Conservation (phyloP, 768 basidiomycete species). For the Hydnomerulius pinastri region DNA sequence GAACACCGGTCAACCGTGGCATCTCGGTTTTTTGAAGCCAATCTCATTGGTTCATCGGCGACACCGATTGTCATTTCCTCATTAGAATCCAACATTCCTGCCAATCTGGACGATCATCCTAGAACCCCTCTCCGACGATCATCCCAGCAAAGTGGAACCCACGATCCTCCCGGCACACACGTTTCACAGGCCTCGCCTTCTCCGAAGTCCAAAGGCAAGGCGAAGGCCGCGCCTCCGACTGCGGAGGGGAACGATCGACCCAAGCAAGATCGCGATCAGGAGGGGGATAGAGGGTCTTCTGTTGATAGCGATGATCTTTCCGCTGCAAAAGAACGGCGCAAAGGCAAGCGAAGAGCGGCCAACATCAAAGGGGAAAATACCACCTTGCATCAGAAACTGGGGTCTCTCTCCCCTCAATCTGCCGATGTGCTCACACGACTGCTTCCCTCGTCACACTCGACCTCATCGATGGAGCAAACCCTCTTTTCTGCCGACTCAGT, state of each 20-base stretch:
- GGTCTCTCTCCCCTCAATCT: constrained; percentile 65
- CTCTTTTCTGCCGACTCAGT: constrained; percentile 5
- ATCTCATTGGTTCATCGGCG: not conserved
- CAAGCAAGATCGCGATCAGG: not conserved
- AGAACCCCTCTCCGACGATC: constrained; percentile 38
- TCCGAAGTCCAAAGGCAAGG: constrained; percentile 22
- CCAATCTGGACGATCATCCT: not conserved
- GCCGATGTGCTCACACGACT: constrained; percentile 42
- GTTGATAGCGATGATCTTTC: not conserved
- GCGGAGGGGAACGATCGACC: not conserved
- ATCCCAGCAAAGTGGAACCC: constrained; percentile 38
- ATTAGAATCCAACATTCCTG: not conserved
- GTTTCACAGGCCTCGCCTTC: constrained; percentile 18
- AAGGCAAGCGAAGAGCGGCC: constrained; percentile 38
- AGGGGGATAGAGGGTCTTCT: not conserved
- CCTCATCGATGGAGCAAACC: constrained; percentile 17
- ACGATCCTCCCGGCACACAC: constrained; percentile 12
- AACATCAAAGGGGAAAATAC: not conserved
- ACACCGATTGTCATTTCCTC: constrained; percentile 7
- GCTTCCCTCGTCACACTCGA: constrained; percentile 26
- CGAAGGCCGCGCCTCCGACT: constrained; percentile 14
- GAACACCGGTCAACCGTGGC: constrained; percentile 3
- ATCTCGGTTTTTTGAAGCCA: not conserved
- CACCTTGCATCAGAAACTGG: constrained; percentile 43
- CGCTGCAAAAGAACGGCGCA: constrained; percentile 3